Conservation (phyloP, 2,329 filamentous ascomycete genomes). For the Cercospora beticola region DNA sequence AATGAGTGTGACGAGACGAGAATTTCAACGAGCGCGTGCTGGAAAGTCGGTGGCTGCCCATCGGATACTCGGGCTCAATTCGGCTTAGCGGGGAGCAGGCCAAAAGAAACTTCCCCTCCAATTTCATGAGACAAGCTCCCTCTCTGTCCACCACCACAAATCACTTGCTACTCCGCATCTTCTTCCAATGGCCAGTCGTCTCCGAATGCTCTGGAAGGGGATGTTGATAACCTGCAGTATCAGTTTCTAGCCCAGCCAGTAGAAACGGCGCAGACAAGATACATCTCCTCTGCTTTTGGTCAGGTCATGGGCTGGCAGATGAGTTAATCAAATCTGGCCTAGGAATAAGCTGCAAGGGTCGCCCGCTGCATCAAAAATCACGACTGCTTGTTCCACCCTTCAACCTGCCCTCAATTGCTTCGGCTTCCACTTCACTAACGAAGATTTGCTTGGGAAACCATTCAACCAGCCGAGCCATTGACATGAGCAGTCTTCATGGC, state of each 20-base stretch:
- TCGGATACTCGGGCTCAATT: background rate
- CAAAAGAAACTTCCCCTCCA: background rate
- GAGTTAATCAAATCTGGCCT: conserved; percentile 10
- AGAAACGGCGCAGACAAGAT: background rate
- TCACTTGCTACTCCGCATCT: background rate
- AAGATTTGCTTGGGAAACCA: too few species aligned
- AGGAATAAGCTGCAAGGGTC: background rate
- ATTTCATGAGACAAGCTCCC: background rate
- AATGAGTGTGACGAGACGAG: background rate
- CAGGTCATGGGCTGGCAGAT: background rate
- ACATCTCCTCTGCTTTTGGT: background rate
- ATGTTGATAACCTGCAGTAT: background rate
- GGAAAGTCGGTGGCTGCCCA: background rate
- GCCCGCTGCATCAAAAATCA: background rate
- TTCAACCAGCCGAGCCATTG: too few species aligned
- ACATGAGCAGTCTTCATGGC: too few species aligned
- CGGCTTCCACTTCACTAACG: background rate
- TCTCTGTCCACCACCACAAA: background rate
- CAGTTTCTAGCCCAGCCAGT: background rate
- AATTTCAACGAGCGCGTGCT: background rate
- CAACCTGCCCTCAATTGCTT: background rate
- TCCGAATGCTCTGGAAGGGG: background rate
- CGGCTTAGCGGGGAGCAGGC: background rate
- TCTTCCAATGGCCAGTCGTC: background rate
- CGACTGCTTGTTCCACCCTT: background rate